Percentiles rank a stretch among this genome's conserved stretches.
Evolutionary conservation across 2,329 filamentous ascomycete species (phyloP).

Genomic region (Aspergillus ibericus): DNA sequence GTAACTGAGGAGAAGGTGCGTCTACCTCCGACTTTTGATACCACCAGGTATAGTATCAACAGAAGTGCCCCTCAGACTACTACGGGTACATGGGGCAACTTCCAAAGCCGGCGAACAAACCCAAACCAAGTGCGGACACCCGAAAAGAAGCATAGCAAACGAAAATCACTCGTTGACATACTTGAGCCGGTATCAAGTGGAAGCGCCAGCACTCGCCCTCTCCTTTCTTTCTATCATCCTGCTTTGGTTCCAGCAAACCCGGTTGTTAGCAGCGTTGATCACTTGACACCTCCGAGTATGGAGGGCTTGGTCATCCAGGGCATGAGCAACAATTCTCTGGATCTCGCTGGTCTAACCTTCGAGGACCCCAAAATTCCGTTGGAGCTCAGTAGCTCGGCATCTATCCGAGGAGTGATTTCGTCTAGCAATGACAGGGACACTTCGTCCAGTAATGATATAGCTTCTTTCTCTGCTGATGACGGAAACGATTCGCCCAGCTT

Average conservation of each 20-base stretch:
- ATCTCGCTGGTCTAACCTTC: constrained; percentile 12
- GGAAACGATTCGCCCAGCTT: not conserved
- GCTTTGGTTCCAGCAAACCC: constrained; percentile 18
- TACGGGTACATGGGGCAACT: not conserved
- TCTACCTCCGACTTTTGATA: constrained; percentile 15
- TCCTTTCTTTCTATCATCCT: constrained; percentile 19
- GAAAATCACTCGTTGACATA: constrained; percentile 17
- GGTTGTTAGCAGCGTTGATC: not conserved
- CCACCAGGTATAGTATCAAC: constrained; percentile 18
- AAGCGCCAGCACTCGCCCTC: not conserved
- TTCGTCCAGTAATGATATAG: not conserved
- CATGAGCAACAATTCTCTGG: not conserved
- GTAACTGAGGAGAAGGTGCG: constrained; percentile 3
- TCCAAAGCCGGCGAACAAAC: not conserved
- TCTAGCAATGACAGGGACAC: not conserved
- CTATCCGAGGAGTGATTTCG: not conserved
- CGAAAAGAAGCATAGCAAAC: not conserved
- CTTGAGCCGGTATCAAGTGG: constrained; percentile 1
- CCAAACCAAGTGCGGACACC: not conserved
- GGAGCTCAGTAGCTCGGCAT: not conserved
- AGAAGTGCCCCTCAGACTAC: not conserved
- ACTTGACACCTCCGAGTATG: not conserved
- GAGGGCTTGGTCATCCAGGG: not conserved
- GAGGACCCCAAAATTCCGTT: not conserved
- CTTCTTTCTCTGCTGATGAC: not conserved